Base-by-base conservation (phyloP, 2,329 filamentous ascomycete genomes). In the Elsinoe perseae region DNA sequence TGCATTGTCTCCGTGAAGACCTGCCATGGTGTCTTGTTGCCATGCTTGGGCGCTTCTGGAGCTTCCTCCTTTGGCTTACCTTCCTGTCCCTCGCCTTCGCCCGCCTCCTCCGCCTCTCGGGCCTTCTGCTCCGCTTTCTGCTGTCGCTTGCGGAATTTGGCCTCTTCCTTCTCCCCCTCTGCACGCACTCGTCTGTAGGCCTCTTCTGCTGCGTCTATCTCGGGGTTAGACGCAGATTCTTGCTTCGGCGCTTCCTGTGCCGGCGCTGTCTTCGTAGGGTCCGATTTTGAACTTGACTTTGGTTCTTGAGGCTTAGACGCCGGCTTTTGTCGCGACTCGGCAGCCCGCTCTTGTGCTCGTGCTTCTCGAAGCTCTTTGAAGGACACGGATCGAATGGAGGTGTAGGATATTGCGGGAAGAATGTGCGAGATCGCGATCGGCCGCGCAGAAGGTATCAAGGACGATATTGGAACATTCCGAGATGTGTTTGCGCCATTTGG, bases 1-100 rank as follows among this genome's bases (percentile, higher is more conserved):
- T 89, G 83, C 73, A 98, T 82, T n/a, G 93, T 98, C 69, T 98
- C 93, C 67, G 89, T 89, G 76, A 98, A 98, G 28, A 98, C 93
- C 70, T 97, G 89, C 91, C 93, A 97, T 55, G 93, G 93, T 2
- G 92, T 93, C 78, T 98, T 98, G 75, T 95, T 90, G 59, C 93
- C 93, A 68, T 98, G 93, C 18, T 91, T 92, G n/a, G 93, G 92
- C 12, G 91, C 92, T 20, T 92, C 89, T 10, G 91, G 85, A 25
- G 82, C 72, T 34, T 77, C 74, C 59, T 89, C 82, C 64, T 88
- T 82, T 68, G 84, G 79, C 69, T 85, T 79, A 67, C 67, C 43
- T 65, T 68, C 43, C 9, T 81, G 32, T 14, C 32, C 74, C 59
- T 80, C 72, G 61, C 82, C 75, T 65, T 82, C 57, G 9, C 57